Evolutionary conservation across 768 basidiomycete genomes (phyloP), one percentile per base, ranked within the genome.

Genomic region (Lyophyllum atratum): DNA sequence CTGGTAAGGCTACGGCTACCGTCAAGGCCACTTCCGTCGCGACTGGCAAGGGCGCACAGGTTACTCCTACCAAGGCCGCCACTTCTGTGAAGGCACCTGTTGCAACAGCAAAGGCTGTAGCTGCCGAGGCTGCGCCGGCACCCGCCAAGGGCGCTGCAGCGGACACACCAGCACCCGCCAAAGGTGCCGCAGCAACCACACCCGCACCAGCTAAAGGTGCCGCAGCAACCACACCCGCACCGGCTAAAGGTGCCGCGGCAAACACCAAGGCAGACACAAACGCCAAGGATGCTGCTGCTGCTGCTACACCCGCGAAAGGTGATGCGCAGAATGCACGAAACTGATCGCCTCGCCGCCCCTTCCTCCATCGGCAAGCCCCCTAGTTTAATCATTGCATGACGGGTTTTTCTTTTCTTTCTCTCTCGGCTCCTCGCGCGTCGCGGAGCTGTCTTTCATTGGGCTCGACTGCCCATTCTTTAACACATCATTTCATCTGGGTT

Each of bases 331-430:
- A 53, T n/a, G 24, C 15, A 34, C 29, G 52, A 28, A 46, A 44
- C 22, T 39, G 44, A 46, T 34, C 43, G 3, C 21, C 28, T 17
- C 48, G 10, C 17, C 17, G 22, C 15, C 15, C 40, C 43, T n/a
- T 12, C 45, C 47, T 39, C 31, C 24, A 39, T 39, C 37, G 54
- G 54, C 54, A 24, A 52, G 39, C 24, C 45, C 25, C 57, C 51
- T 54, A 49, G 52, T 47, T 42, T 52, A 52, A 33, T 54, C 52
- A 58, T 58, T 39, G 59, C 53, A 53, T 56, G 33, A 50, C 34
- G 50, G 33, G 26, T 25, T 59, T 26, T 47, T 44, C 17, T 21
- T 45, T 33, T 37, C 39, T 45, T 47, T 49, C 34, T 34, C 24
- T n/a, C 24, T 6, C 11, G 33, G n/a, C 17, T 44, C 24, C 21